These are phyloP conservation scores for Achlya hypogyna DNA, from an alignment of 352 stramenopile species.

Conservation along the genomic window DNA sequence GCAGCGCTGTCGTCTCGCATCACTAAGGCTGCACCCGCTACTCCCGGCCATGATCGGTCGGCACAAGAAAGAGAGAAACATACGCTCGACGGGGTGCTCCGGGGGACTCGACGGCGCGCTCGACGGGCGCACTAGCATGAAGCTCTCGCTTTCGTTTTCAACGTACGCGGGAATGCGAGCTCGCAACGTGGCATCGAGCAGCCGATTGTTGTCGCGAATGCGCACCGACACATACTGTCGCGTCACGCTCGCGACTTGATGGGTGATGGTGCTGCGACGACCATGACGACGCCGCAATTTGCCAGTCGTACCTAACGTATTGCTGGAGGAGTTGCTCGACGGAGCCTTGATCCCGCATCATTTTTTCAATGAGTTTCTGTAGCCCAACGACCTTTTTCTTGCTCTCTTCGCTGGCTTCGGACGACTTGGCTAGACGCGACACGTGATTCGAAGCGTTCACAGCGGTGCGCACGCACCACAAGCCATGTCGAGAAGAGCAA, in stretches of 20 bases:
- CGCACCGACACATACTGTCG: slow-evolving; percentile 69
- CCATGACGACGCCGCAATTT: neutral
- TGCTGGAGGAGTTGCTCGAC: slow-evolving; percentile 65
- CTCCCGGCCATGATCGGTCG: neutral
- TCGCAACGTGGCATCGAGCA: slow-evolving; percentile 64
- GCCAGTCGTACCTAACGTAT: slow-evolving; percentile 37
- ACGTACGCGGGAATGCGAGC: slow-evolving; percentile 58
- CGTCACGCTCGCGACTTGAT: slow-evolving; percentile 74
- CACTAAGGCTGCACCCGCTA: neutral
- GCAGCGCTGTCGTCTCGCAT: neutral
- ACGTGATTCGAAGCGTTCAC: neutral
- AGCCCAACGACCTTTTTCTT: slow-evolving; percentile 43
- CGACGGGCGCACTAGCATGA: slow-evolving; percentile 55
- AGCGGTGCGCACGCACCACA: neutral
- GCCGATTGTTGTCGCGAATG: slow-evolving; percentile 73
- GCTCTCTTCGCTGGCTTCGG: neutral
- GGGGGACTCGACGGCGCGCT: slow-evolving; percentile 4
- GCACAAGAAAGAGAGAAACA: too few relatives aligned
- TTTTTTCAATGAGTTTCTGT: slow-evolving; percentile 67
- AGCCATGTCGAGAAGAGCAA: slow-evolving; percentile 6
- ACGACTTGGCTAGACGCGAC: neutral
- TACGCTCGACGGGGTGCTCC: neutral
- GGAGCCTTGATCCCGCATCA: slow-evolving; percentile 59
- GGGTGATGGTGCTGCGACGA: slow-evolving; percentile 47
- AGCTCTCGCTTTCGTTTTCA: slow-evolving; percentile 53